phyloP scores from a whole-genome alignment of 1,284 basidiomycete genomes.

The Heterobasidion parviporum region DNA sequence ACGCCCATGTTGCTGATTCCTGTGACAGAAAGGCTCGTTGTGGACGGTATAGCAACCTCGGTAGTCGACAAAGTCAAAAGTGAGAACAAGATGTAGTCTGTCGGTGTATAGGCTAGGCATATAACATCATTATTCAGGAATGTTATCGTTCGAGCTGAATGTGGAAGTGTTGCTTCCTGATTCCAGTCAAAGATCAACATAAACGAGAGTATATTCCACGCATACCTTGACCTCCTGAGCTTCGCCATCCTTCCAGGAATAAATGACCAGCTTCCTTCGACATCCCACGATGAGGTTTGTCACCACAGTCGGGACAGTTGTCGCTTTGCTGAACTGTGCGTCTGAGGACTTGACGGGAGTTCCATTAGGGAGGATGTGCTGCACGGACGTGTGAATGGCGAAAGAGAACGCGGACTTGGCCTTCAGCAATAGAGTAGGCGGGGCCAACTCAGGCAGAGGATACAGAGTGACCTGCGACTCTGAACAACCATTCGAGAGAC shows the following conservation, averaged over 20 bases:
- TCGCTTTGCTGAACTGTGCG: slow-evolving; percentile 26
- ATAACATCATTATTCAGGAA: slow-evolving; percentile 58
- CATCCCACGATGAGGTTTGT: slow-evolving; percentile 83
- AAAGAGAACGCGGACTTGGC: slow-evolving; percentile 81
- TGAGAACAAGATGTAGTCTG: slow-evolving; percentile 71
- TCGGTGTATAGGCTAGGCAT: slow-evolving; percentile 73
- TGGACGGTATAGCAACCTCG: slow-evolving; percentile 48
- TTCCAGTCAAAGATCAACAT: slow-evolving; percentile 4
- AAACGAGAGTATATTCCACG: slow-evolving; percentile 8
- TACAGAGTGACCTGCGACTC: slow-evolving; percentile 58
- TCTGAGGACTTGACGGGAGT: slow-evolving; percentile 11
- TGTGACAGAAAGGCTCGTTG: slow-evolving; percentile 28
- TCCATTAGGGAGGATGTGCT: slow-evolving; percentile 25
- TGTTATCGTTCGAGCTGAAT: slow-evolving; percentile 72
- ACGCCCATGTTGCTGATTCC: slow-evolving; percentile 45
- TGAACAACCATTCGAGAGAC: slow-evolving; percentile 18
- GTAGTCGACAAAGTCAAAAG: slow-evolving; percentile 48
- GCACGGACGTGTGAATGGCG: slow-evolving; percentile 58
- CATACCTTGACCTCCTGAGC: slow-evolving; percentile 67
- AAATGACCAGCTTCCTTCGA: slow-evolving; percentile 77
- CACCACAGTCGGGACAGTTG: slow-evolving; percentile 51
- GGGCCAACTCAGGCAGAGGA: slow-evolving; percentile 57
- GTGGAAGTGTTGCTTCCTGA: slow-evolving; percentile 76
- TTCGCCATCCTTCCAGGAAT: slow-evolving; percentile 82
- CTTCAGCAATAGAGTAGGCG: slow-evolving; percentile 62